These are phyloP conservation scores for Calonectria leucothoes DNA, from an alignment of 2,329 filamentous ascomycete genomes.

Conservation along the genomic window DNA sequence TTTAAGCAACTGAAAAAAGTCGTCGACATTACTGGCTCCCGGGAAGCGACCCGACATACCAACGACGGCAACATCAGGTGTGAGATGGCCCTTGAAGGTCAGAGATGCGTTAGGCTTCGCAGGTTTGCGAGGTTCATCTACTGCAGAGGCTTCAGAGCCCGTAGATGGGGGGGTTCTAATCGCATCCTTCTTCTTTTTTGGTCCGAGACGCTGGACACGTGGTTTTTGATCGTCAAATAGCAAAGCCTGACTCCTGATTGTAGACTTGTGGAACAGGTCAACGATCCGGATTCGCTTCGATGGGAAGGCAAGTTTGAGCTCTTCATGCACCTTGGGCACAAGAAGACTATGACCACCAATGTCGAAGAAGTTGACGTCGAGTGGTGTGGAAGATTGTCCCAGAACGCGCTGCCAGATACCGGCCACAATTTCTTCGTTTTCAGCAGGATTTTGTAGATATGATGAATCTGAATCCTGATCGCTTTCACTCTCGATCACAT, in stretches of 20 bases:
- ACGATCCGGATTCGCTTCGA: background rate
- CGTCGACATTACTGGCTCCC: background rate
- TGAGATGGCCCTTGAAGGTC: background rate
- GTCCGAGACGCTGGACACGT: background rate
- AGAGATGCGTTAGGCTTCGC: background rate
- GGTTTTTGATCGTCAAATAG: background rate
- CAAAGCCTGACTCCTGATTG: background rate
- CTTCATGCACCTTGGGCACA: background rate
- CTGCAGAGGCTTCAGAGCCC: background rate
- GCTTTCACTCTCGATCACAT: background rate
- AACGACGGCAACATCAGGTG: background rate
- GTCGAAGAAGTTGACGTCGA: background rate
- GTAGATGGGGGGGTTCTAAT: background rate
- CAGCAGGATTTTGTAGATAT: background rate
- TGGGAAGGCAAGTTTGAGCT: background rate
- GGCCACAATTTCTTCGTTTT: background rate
- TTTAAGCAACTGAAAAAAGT: background rate
- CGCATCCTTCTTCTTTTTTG: background rate
- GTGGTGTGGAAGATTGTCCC: background rate
- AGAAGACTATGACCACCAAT: background rate
- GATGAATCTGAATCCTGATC: background rate
- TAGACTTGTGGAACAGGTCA: background rate
- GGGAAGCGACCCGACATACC: background rate
- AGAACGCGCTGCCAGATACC: background rate
- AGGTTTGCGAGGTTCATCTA: background rate